Evolutionary conservation across 2,329 filamentous ascomycete species (phyloP).

Genomic region (Huntiella abstrusa): DNA sequence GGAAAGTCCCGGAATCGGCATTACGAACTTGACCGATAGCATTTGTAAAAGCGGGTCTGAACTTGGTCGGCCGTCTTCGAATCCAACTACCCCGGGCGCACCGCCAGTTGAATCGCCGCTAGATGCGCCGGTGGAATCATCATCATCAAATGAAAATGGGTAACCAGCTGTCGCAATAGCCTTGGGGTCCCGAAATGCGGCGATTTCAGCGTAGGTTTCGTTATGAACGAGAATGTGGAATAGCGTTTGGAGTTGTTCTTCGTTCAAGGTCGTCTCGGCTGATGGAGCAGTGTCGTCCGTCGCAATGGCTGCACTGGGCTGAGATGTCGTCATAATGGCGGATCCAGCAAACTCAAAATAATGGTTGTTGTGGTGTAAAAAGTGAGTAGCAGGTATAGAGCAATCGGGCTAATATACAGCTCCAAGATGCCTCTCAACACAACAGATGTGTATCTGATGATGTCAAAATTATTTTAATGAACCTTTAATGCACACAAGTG

Average conservation of each 20-base stretch:
- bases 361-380: background rate
- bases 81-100: conserved; percentile 13
- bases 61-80: conserved; percentile 7
- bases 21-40: conserved; percentile 35
- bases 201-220: conserved; percentile 48
- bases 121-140: conserved; percentile 12
- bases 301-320: background rate
- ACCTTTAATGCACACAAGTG: no score
- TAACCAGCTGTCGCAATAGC: conserved; percentile 50
- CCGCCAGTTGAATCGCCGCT: background rate
- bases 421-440: no score
- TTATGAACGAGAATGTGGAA: conserved; percentile 41
- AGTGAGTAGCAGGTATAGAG: background rate
- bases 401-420: background rate
- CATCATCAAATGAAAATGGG: conserved; percentile 33
- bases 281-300: background rate
- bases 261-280: conserved; percentile 6
- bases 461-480: no score
- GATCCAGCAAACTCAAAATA: background rate
- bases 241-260: conserved; percentile 32
- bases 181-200: conserved; percentile 46
- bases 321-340: background rate
- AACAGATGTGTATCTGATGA: no score
- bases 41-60: conserved; percentile 43
- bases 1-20: conserved; percentile 46